phyloP scores from a whole-genome alignment of 1,284 basidiomycete species.

The Ceratobasidium sp. region DNA sequence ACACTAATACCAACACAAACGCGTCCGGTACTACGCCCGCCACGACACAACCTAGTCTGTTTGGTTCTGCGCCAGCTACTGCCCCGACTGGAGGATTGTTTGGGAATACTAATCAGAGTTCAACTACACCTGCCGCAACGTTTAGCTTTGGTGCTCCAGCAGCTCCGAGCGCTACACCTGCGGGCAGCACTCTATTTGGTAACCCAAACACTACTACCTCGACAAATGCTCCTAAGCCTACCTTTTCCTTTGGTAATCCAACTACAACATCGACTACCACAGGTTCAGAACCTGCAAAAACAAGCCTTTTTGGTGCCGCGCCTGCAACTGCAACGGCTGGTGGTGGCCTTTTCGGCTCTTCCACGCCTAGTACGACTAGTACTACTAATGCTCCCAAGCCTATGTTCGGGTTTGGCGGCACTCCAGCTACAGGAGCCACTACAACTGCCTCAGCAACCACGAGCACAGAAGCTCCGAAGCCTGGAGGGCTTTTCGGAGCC shows the following conservation, averaged over 20 bases:
- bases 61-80: slow-evolving; percentile 6
- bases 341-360: slow-evolving; percentile 16
- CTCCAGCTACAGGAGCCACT: slow-evolving; percentile 26
- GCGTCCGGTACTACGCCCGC: not conserved
- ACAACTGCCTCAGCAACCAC: slow-evolving; percentile 15
- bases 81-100: slow-evolving; percentile 26
- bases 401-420: slow-evolving; percentile 20
- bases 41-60: slow-evolving; percentile 21
- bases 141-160: slow-evolving; percentile 22
- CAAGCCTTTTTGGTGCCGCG: slow-evolving; percentile 32
- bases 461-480: slow-evolving; percentile 22
- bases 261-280: slow-evolving; percentile 3
- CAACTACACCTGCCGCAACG: not conserved
- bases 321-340: not conserved
- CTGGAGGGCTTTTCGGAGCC: slow-evolving; percentile 27
- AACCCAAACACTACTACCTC: not conserved
- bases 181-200: slow-evolving; percentile 21
- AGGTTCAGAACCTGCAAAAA: slow-evolving; percentile 11
- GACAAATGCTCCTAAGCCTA: slow-evolving; percentile 11
- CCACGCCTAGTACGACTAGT: slow-evolving; percentile 16
- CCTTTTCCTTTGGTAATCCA: slow-evolving; percentile 19
- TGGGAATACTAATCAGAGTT: slow-evolving; percentile 20
- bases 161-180: slow-evolving; percentile 11
- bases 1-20: slow-evolving; percentile 18
- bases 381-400: slow-evolving; percentile 18